These are phyloP conservation scores for Colletotrichum musicola DNA, from an alignment of 2,329 filamentous ascomycete genomes.

Conservation along the genomic window DNA sequence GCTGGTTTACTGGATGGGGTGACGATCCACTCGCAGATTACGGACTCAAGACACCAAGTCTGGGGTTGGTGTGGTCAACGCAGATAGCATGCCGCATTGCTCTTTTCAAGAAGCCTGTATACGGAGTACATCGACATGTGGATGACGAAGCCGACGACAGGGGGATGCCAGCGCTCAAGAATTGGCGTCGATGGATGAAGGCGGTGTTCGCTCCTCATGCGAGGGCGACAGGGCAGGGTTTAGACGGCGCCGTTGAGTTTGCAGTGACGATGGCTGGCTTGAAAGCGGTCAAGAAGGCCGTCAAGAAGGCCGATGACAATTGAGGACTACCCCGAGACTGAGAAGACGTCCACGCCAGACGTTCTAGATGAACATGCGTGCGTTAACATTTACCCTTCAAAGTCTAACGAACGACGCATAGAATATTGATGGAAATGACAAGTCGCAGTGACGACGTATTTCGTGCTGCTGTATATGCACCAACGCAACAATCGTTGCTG, in stretches of 20 bases:
- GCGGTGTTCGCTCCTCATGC: conserved; percentile 90
- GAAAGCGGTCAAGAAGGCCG: conserved; percentile 48
- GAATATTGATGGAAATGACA: no score
- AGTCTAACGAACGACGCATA: no score
- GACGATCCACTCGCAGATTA: conserved; percentile 68
- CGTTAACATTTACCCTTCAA: no score
- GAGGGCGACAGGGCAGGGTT: conserved; percentile 61
- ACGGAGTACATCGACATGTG: conserved; percentile 49
- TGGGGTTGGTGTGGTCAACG: conserved; percentile 92
- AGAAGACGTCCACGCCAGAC: no score
- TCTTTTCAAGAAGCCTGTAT: conserved; percentile 78
- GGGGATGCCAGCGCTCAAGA: conserved; percentile 61
- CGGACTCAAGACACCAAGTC: conserved; percentile 82
- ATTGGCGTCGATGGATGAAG: conserved; percentile 84
- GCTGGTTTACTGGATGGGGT: conserved; percentile 97
- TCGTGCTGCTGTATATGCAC: background rate
- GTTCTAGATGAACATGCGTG: no score
- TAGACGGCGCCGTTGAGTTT: conserved; percentile 73
- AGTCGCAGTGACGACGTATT: no score
- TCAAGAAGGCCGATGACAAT: conserved; percentile 40
- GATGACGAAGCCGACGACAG: conserved; percentile 58
- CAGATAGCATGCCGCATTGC: conserved; percentile 88
- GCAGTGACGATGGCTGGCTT: conserved; percentile 79
- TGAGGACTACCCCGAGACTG: background rate
- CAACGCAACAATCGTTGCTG: background rate